A percentile compares a stretch with the other conserved stretches of the same genome.
Conservation (phyloP, 2,329 filamentous ascomycete species). For the Fusarium papillatum region DNA sequence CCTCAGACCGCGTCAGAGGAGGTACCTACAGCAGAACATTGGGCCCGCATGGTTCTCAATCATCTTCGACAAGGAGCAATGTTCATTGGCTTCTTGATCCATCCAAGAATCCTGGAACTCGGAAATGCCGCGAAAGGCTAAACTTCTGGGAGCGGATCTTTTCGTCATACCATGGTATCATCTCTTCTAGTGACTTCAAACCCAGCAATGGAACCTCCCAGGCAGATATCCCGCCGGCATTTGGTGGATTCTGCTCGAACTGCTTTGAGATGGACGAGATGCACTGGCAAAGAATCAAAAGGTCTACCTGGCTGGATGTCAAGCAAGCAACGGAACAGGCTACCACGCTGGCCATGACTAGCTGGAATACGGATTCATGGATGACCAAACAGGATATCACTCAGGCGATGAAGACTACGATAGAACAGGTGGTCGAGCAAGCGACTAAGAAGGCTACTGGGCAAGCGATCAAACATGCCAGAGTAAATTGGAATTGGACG, state of each 20-base stretch:
- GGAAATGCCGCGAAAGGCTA: neutral
- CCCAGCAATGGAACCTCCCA: rapidly evolving
- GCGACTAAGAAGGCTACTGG: neutral
- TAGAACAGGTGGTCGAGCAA: neutral
- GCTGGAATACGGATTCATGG: neutral
- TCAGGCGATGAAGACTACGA: neutral
- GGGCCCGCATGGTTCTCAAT: neutral
- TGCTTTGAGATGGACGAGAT: neutral
- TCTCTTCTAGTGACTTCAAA: neutral
- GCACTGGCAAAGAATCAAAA: neutral
- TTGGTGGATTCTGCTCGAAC: neutral
- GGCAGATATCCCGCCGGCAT: neutral
- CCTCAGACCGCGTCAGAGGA: neutral
- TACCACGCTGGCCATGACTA: neutral
- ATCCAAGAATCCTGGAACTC: neutral
- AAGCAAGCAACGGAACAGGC: neutral
- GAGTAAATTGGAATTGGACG: neutral
- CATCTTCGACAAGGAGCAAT: neutral
- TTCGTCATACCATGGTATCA: neutral
- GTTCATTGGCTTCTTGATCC: neutral
- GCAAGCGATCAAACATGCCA: neutral
- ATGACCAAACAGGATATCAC: neutral
- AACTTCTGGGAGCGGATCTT: neutral
- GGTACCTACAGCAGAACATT: neutral
- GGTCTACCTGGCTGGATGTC: neutral